These are phyloP conservation scores for Candida vaughaniae DNA, from an alignment of 805 yeast genomes.

Conservation along the genomic window DNA sequence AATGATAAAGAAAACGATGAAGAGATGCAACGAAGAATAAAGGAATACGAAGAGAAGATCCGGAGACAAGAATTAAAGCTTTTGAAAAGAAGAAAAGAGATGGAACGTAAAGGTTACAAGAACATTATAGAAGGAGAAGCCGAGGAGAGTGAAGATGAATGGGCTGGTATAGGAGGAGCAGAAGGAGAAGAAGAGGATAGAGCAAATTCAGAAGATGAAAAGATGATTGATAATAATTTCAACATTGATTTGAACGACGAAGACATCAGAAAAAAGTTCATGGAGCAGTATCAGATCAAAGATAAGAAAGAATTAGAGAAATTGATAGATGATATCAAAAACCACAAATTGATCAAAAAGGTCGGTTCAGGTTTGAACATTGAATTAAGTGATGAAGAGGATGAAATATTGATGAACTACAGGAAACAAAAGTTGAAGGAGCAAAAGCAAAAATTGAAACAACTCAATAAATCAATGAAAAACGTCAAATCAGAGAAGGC, in stretches of 20 bases:
- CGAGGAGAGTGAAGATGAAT: conserved; percentile 86
- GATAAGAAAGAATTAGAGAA: conserved; percentile 66
- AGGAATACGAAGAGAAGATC: conserved; percentile 38
- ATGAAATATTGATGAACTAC: conserved; percentile 52
- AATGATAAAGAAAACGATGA: conserved; percentile 24
- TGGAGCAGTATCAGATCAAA: conserved; percentile 57
- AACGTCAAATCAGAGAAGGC: conserved; percentile 55
- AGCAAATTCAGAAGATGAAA: conserved; percentile 74
- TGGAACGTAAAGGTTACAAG: conserved; percentile 58
- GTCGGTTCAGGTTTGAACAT: conserved; percentile 55
- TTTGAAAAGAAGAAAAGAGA: conserved; percentile 43
- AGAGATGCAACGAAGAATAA: conserved; percentile 28
- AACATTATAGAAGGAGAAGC: conserved; percentile 78
- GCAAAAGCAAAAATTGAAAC: conserved; percentile 50
- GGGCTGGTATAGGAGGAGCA: conserved; percentile 76
- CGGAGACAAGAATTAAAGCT: conserved; percentile 32
- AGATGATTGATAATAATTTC: conserved; percentile 70
- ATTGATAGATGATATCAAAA: conserved; percentile 68
- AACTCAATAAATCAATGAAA: conserved; percentile 42
- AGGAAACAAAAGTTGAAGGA: conserved; percentile 41
- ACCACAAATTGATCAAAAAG: conserved; percentile 64
- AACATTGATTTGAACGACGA: conserved; percentile 56
- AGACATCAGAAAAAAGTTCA: conserved; percentile 55
- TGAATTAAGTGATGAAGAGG: conserved; percentile 76
- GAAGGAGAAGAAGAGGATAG: conserved; percentile 57